Base-by-base conservation (phyloP, 2,329 filamentous ascomycete genomes). In the Colletotrichum scovillei region DNA sequence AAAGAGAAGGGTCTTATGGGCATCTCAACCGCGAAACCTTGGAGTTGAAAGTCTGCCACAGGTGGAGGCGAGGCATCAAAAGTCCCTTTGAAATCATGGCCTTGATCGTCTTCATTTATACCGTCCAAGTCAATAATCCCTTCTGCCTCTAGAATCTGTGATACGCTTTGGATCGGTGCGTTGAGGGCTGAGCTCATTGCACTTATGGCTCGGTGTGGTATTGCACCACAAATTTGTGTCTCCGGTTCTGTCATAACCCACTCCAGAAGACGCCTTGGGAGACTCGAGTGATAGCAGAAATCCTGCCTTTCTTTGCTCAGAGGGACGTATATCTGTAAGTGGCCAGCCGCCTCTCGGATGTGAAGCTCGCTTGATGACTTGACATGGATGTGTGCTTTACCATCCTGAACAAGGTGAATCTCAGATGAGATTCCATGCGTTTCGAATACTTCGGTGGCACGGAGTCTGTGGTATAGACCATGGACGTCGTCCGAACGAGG, bases 181-280 rank as follows among this genome's bases (percentile, higher is more conserved):
- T 55, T 55, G 52, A 55, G 52, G 14, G 52, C 52, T 24, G 52
- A 28, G 52, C 24, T 55, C 52, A 55, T 55, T 11, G 52, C 24
- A 55, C 52, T 55, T 14, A 55, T 26, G 52, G 52, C 52, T 26
- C 52, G 52, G n/a, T 63, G 19, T n/a, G 55, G 24, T 30, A 69
- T 58, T 14, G 4, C 26, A 28, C 52, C 46, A 30, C 35, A 58
- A n/a, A 68, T 62, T 24, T 74, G 56, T 0, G 76, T 77, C 2
- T 22, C 24, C 0, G 75, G 74, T 24, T 81, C 77, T 11, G 74
- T 78, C 81, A 84, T 83, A 49, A 85, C 76, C 82, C 82, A 84
- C 14, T 77, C 68, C 0, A 80, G 74, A 1, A 85, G 75, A 0
- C 70, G 76, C 8, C 75, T 69, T 0, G 81, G 77, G 1, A 85